Evolutionary conservation across 169 alveolate species (phyloP).

Genomic region (Plasmodium blacklocki): DNA sequence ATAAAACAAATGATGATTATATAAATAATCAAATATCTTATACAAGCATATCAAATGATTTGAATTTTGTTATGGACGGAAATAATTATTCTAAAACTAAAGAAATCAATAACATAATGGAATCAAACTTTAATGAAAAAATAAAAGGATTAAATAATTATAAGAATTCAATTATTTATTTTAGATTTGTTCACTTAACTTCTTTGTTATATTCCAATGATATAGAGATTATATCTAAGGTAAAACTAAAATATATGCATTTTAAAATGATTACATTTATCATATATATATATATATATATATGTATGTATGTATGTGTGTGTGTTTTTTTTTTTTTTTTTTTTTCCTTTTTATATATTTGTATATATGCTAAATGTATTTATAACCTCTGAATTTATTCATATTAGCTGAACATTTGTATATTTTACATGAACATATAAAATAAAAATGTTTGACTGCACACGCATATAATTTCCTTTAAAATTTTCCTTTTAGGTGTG

Average conservation of each 20-base stretch:
- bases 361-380: background rate
- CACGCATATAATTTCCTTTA: background rate
- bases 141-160: conserved; percentile 36
- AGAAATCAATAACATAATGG: conserved; percentile 41
- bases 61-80: conserved; percentile 28
- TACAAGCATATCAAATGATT: conserved; percentile 39
- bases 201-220: conserved; percentile 53
- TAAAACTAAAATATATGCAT: background rate
- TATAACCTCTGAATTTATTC: too few species aligned
- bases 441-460: background rate
- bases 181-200: conserved; percentile 38
- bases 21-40: conserved; percentile 50
- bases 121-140: conserved; percentile 48
- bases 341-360: background rate
- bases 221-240: conserved; percentile 56
- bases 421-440: background rate
- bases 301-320: background rate
- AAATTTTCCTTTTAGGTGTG: conserved; percentile 22
- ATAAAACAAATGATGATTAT: conserved; percentile 26
- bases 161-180: conserved; percentile 49
- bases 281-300: background rate
- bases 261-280: background rate
- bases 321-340: background rate
- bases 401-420: too few species aligned
- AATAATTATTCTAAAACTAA: conserved; percentile 49